Evolutionary conservation across 345 rosid genomes (phyloP).

Genomic region (Camelina laxa): DNA sequence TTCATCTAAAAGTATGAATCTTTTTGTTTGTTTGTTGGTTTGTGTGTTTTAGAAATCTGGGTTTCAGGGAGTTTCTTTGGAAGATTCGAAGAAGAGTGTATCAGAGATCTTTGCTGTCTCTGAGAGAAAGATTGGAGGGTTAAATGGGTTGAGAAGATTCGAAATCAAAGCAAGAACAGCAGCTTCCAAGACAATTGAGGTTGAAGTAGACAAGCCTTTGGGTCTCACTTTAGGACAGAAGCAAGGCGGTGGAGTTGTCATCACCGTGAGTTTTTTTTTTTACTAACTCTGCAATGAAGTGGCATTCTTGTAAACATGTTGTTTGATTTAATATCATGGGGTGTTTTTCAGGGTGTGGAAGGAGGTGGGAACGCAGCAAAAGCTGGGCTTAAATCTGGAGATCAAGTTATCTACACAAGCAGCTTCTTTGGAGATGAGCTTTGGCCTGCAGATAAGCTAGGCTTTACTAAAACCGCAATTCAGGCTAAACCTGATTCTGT

Average conservation of each 20-base stretch:
- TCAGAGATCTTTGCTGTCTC: slow-evolving; percentile 51
- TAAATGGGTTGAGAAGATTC: slow-evolving; percentile 42
- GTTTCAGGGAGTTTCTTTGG: slow-evolving; percentile 70
- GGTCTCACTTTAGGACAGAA: slow-evolving; percentile 94
- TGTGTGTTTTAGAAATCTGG: slow-evolving; percentile 53
- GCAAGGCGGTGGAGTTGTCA: slow-evolving; percentile 86
- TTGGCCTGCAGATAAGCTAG: slow-evolving; percentile 99
- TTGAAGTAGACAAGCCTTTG: slow-evolving; percentile 93
- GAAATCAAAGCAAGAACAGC: slow-evolving; percentile 71
- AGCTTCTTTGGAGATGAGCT: slow-evolving; percentile 99
- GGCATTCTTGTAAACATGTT: slow-evolving; percentile 7
- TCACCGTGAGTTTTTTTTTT: slow-evolving; percentile 62
- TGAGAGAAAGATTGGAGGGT: slow-evolving; percentile 31
- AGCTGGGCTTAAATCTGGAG: slow-evolving; percentile 90
- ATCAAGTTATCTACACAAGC: slow-evolving; percentile 94
- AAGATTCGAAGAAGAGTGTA: slow-evolving; percentile 60
- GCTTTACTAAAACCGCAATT: slow-evolving; percentile 96
- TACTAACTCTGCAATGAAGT: slow-evolving; percentile 5
- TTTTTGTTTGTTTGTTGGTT: no score
- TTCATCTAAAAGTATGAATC: slow-evolving; percentile 29
- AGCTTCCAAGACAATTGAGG: slow-evolving; percentile 81
- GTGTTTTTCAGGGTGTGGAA: slow-evolving; percentile 69
- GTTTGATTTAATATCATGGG: background rate
- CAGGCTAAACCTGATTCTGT: slow-evolving; percentile 97
- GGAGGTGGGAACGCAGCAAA: slow-evolving; percentile 96